A percentile compares a stretch with the other conserved stretches of the same genome.
Evolutionary conservation across 1,284 basidiomycete genomes (phyloP).

Genomic region (Puccinia novopanici): DNA sequence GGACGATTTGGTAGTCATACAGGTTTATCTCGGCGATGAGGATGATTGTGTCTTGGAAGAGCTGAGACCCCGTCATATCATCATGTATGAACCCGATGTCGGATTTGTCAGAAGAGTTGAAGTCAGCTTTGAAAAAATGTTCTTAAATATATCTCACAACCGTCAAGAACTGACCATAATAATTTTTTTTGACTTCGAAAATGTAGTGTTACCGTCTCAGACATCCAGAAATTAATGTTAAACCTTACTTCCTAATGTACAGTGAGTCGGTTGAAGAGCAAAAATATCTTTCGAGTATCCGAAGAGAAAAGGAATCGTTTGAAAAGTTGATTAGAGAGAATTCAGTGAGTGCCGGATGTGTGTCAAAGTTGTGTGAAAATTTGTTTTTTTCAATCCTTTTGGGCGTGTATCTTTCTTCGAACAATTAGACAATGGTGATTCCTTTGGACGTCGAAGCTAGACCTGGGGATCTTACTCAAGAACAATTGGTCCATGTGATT

Average conservation of each 20-base stretch:
- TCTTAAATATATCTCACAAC: no score
- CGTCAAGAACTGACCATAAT: no score
- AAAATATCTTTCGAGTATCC: constrained; percentile 82
- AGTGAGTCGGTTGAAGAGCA: constrained; percentile 91
- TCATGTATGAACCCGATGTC: constrained; percentile 93
- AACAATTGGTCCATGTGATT: constrained; percentile 74
- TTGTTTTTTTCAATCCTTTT: no score
- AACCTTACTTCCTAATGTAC: constrained; percentile 96
- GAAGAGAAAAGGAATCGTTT: constrained; percentile 92
- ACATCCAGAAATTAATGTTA: constrained; percentile 74
- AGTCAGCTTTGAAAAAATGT: constrained; percentile 62
- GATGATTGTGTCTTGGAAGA: constrained; percentile 88
- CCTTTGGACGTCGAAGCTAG: constrained; percentile 77
- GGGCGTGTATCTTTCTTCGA: neutral
- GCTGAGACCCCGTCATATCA: constrained; percentile 82
- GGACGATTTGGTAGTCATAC: constrained; percentile 79
- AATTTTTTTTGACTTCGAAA: neutral
- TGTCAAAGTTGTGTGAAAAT: no score
- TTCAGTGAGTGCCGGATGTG: constrained; percentile 66
- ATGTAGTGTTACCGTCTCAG: constrained; percentile 79
- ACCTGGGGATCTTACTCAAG: constrained; percentile 61
- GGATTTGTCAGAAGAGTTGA: constrained; percentile 90
- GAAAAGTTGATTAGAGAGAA: constrained; percentile 89
- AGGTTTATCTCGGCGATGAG: constrained; percentile 85
- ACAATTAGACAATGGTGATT: constrained; percentile 76